phyloP scores from a whole-genome alignment of 1,284 basidiomycete genomes.

The Naganishia liquefaciens region DNA sequence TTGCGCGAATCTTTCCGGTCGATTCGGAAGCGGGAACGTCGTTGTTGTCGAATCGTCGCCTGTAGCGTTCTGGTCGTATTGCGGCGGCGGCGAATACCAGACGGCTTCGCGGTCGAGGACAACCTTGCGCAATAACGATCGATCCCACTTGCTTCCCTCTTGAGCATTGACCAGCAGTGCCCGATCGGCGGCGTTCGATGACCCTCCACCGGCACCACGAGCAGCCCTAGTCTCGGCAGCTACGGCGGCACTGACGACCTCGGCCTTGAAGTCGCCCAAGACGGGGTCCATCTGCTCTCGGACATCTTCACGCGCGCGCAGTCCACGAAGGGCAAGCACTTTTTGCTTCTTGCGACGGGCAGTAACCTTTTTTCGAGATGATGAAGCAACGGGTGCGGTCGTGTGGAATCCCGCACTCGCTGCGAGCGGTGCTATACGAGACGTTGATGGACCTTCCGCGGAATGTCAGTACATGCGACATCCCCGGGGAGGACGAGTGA shows the following conservation, averaged over 20 bases:
- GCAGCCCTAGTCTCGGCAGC: constrained; percentile 4
- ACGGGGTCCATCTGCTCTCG: constrained; percentile 33
- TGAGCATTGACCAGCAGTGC: constrained; percentile 20
- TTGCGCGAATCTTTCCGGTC: constrained; percentile 43
- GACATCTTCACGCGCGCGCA: constrained; percentile 30
- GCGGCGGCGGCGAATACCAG: constrained; percentile 45
- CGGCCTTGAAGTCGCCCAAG: constrained; percentile 26
- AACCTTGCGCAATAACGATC: constrained; percentile 30
- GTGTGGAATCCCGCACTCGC: constrained; percentile 37
- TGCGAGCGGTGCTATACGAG: constrained; percentile 21
- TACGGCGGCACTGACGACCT: constrained; percentile 17
- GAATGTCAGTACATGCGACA: neutral
- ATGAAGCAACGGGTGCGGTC: constrained; percentile 33
- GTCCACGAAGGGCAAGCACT: constrained; percentile 37
- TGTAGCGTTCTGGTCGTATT: constrained; percentile 35
- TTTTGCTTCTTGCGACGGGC: constrained; percentile 41
- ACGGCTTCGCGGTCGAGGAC: constrained; percentile 40
- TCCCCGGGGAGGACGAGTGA: neutral
- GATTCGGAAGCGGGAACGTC: constrained; percentile 27
- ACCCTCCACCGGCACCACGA: neutral
- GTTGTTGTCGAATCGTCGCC: neutral
- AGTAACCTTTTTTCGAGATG: constrained; percentile 36
- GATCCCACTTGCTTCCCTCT: constrained; percentile 28
- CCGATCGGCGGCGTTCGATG: neutral
- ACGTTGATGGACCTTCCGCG: constrained; percentile 7